Conservation (phyloP, 148 eudicot species). For the Rhododendron mucronatum region DNA sequence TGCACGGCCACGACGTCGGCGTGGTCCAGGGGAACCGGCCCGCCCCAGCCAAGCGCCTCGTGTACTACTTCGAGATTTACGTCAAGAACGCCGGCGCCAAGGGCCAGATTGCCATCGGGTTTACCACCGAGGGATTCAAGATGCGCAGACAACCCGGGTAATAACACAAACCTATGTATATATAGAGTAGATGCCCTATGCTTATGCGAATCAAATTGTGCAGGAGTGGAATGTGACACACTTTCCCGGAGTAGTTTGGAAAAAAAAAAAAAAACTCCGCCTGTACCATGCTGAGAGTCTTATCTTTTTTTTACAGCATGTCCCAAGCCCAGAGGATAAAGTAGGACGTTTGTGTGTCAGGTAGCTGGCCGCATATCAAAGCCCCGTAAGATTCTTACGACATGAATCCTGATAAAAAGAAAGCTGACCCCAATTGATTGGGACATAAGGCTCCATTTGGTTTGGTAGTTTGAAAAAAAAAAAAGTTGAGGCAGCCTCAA, state of each 20-base stretch:
- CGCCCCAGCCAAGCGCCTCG: conserved; percentile 58
- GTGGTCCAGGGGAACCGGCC: conserved; percentile 71
- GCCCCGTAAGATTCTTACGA: too few species aligned
- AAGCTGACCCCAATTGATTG: too few species aligned
- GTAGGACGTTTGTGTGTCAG: too few species aligned
- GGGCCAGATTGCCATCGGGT: conserved; percentile 82
- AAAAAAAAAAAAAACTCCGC: too few species aligned
- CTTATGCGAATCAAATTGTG: too few species aligned
- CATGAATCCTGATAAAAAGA: too few species aligned
- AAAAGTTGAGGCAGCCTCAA: neutral
- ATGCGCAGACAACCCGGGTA: conserved; percentile 93
- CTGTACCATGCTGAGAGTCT: too few species aligned
- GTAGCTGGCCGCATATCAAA: too few species aligned
- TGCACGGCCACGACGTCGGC: conserved; percentile 91
- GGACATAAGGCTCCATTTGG: too few species aligned
- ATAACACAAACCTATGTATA: neutral
- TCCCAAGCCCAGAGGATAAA: too few species aligned
- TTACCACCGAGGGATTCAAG: conserved; percentile 58
- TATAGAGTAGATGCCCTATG: neutral
- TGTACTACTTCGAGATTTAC: conserved; percentile 72
- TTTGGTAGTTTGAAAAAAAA: neutral
- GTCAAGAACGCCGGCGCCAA: conserved; percentile 72
- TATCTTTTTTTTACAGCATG: too few species aligned
- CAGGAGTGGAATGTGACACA: neutral
- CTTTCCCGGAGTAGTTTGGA: too few species aligned